Evolutionary conservation across 768 basidiomycete genomes (phyloP).

Genomic region (Hygrocybe punicea): DNA sequence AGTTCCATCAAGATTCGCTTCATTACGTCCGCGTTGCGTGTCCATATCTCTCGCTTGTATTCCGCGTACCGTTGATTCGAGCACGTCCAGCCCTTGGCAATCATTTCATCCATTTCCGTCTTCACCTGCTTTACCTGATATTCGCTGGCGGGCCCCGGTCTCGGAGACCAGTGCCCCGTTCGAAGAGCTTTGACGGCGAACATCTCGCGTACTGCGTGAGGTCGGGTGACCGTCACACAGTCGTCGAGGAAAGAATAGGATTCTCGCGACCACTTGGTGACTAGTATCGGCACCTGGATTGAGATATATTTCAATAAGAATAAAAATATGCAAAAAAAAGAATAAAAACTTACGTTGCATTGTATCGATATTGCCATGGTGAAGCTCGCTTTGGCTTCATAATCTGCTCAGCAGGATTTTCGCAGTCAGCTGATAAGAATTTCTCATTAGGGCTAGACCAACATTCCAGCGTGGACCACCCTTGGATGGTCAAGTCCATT

Average conservation of each 20-base stretch:
- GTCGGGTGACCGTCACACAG: not conserved
- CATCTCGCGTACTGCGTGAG: not conserved
- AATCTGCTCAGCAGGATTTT: not conserved
- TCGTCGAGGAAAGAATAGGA: slow-evolving; percentile 1
- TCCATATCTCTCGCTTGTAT: not conserved
- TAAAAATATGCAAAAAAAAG: not conserved
- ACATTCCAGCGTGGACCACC: not conserved
- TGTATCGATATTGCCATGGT: not conserved
- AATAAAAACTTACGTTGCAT: not conserved
- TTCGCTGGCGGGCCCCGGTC: not conserved
- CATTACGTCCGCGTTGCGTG: not conserved
- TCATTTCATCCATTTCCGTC: not conserved
- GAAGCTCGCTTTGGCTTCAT: not conserved
- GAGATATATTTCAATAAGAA: not conserved
- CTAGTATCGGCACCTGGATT: not conserved
- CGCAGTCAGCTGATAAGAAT: not conserved
- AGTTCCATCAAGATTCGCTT: not conserved
- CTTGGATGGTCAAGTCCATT: not conserved
- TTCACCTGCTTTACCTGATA: not conserved
- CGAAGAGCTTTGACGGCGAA: slow-evolving; percentile 1
- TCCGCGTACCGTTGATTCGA: not conserved
- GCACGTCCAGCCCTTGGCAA: not conserved
- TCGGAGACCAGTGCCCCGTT: not conserved
- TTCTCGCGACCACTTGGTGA: not conserved
- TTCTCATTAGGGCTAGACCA: not conserved